Conservation (phyloP, 2,329 filamentous ascomycete species). For the Colletotrichum agaves region DNA sequence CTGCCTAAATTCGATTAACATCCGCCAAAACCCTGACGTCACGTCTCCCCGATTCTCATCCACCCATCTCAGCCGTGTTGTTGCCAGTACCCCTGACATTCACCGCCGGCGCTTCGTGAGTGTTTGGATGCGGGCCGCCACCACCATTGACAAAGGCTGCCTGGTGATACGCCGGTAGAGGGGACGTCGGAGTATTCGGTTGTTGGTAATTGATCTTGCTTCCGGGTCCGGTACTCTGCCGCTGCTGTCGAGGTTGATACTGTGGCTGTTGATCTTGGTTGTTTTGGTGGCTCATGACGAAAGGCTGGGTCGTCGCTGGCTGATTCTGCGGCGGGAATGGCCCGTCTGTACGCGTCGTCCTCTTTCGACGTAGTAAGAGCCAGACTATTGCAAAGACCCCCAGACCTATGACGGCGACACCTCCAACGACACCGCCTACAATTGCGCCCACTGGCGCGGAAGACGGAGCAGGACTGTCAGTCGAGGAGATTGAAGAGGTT, state of each 20-base stretch:
- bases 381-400: constrained; percentile 41
- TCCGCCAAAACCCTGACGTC: background rate
- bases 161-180: background rate
- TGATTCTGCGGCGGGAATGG: background rate
- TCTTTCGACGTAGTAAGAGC: constrained; percentile 43
- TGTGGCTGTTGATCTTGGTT: background rate
- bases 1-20: background rate
- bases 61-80: background rate
- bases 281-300: background rate
- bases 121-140: background rate
- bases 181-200: background rate
- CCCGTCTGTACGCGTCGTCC: background rate
- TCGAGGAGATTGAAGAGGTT: background rate
- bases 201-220: background rate
- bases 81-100: background rate
- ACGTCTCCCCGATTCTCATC: background rate
- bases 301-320: background rate
- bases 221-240: background rate
- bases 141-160: no score
- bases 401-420: constrained; percentile 47
- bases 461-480: background rate
- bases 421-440: constrained; percentile 50
- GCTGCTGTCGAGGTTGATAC: background rate
- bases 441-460: constrained; percentile 44
- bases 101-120: background rate